Percentiles rank a stretch among this genome's conserved stretches.
Conservation (phyloP, 768 basidiomycete genomes). For the Kwoniella europaea region DNA sequence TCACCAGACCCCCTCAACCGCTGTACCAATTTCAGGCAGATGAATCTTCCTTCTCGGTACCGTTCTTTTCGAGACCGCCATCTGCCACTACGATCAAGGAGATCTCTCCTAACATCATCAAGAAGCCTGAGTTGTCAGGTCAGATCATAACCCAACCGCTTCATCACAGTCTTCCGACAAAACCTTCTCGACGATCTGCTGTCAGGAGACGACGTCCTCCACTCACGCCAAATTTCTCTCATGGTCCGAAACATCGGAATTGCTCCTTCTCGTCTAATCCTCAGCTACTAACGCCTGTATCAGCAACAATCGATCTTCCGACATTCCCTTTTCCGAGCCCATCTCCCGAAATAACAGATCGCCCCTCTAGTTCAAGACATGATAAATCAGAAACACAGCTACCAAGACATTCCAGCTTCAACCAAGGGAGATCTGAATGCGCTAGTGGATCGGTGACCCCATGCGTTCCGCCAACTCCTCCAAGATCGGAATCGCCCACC, state of each 20-base stretch:
- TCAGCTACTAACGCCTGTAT: not conserved
- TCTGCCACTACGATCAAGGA: not conserved
- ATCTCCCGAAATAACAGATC: not conserved
- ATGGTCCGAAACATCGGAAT: not conserved
- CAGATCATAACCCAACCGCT: too few relatives aligned
- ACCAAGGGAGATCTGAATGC: not conserved
- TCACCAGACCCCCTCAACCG: not conserved
- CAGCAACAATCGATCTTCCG: not conserved
- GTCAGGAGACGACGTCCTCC: not conserved
- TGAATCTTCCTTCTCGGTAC: not conserved
- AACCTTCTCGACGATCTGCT: not conserved
- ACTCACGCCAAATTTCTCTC: not conserved
- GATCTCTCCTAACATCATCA: not conserved
- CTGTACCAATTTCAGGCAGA: not conserved
- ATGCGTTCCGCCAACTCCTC: not conserved
- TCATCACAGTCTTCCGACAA: not conserved
- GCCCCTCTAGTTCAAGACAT: not conserved
- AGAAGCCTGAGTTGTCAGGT: not conserved
- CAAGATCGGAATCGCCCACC: constrained; percentile 1
- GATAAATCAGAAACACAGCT: not conserved
- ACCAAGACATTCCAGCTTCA: not conserved
- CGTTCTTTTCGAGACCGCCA: not conserved
- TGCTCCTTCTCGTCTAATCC: not conserved
- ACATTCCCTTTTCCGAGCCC: not conserved
- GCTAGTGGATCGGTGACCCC: not conserved